Base-by-base conservation (phyloP, 2,329 filamentous ascomycete genomes). In the Lachnum nothofagi region DNA sequence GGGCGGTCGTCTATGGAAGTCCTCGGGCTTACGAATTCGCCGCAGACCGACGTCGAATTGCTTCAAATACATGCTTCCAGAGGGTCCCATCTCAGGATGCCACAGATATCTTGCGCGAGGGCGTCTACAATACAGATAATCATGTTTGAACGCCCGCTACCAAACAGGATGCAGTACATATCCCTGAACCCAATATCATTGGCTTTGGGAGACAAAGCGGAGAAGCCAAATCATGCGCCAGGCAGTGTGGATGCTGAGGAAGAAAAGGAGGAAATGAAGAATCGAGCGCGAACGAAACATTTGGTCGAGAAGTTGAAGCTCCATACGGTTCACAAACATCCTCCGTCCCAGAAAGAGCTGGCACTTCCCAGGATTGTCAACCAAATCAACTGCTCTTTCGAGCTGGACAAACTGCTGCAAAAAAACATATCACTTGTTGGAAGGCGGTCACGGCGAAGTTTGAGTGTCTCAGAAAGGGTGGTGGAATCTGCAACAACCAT, bases 321-420 rank as follows among this genome's bases (percentile, higher is more conserved):
- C 55, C 94, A 98, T 67, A 91, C 86, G 2, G 89, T 98, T 4
- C 74, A 87, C 46, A 83, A 83, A 57, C 87, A 87, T 63, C 72
- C 80, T 2, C 80, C 84, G 2, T 93, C 91, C 1, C 79, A 83
- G 51, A 91, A 95, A 61, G 93, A 98, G 66, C 78, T 82, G 53
- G 85, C 87, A 1, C 73, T 98, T 24, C 78, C 85, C 4, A 82
- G 81, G 48, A 91, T 97, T 50, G 79, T 96, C 57, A 89, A 91
- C 60, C 91, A 97, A 69, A 86, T 97, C 65, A 98, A 98, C 63
- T 98, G 93, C 76, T 89, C 91, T 0, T 90, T 85, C 72, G 94
- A 98, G 67, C 76, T 98, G 49, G 85, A 93, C 54, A 78, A 83
- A 58, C 74, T 95, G 33, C 74, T 98, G 58, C 89, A 95, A 60